Evolutionary conservation across 352 stramenopile genomes (phyloP), one percentile per base, ranked within the genome.

Genomic region (Globisporangium spinosum): DNA sequence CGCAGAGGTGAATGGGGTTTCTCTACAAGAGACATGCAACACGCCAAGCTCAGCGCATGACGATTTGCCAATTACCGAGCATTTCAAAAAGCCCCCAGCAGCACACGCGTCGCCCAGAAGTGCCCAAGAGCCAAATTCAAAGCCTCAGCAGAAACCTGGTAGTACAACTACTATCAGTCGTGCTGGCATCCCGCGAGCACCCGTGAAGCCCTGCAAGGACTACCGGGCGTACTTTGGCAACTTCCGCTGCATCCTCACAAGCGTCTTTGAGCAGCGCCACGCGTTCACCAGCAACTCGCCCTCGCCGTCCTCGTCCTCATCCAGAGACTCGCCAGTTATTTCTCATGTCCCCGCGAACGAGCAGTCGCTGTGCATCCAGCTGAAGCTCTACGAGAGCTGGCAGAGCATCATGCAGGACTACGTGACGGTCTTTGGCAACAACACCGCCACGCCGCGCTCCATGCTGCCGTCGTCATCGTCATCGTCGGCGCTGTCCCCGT

Each of bases 371-470:
- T 68, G 77, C 4, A 71, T 90, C 25, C 86, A 94, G 70, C 74
- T 87, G 49, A 93, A 93, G 59, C 72, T 96, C 0, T 95, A 96
- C 58, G 77, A 91, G 55, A 77, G 82, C 23, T 96, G 85, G 83
- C 78, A 89, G 40, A 88, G 77, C 22, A 91, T 96, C 70, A 96
- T 96, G 87, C 67, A 83, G 9, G 89, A 96, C 75, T 96, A 96
- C 64, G 75, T 83, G 20, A 94, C 87, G 0, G 86, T 95, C 5
- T 96, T 96, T 72, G 82, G 80, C 1, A 62, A 53, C 6, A 76
- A 77, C 22, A 86, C 77, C 58, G 65, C 68, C 3, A 75, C 70
- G 3, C 70, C 72, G 1, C 70, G 70, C 38, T 75, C 68, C 9
- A 82, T 85, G 59, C 57, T 81, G 0, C 70, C 78, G 7, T 64